Evolutionary conservation across 306 rosid genomes (phyloP).

Genomic region (Ziziphus jujuba): DNA sequence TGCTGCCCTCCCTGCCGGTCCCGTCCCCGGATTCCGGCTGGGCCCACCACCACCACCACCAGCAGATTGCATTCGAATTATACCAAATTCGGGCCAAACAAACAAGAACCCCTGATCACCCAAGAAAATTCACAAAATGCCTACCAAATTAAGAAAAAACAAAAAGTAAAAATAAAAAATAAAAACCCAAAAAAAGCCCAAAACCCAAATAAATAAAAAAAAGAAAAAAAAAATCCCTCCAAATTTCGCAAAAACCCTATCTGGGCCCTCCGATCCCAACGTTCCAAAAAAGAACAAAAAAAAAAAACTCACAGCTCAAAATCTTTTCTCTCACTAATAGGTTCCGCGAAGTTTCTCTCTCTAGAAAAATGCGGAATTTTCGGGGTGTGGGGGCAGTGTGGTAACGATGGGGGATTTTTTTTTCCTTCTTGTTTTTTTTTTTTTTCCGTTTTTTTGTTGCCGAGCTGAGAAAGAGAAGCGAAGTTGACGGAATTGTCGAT

Average conservation of each 20-base stretch:
- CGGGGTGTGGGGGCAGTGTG: conserved; percentile 40
- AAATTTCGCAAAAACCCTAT: conserved; percentile 44
- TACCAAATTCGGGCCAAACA: conserved; percentile 35
- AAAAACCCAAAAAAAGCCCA: conserved; percentile 40
- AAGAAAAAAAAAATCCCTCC: conserved; percentile 43
- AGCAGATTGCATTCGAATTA: conserved; percentile 80
- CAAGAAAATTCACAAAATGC: conserved; percentile 8
- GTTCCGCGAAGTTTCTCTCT: conserved; percentile 43
- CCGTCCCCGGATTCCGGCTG: conserved; percentile 72
- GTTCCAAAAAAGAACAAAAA: no score
- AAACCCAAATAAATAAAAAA: conserved; percentile 38
- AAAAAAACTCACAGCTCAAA: conserved; percentile 35
- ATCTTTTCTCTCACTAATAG: conserved; percentile 41
- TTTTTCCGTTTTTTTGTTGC: no score
- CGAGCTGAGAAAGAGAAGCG: conserved; percentile 38
- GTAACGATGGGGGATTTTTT: conserved; percentile 53
- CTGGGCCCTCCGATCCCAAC: conserved; percentile 81
- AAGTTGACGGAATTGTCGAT: conserved; percentile 64
- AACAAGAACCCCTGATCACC: conserved; percentile 37
- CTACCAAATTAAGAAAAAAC: conserved; percentile 9
- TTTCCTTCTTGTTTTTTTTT: no score
- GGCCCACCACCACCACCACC: conserved; percentile 75
- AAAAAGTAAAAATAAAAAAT: conserved; percentile 26
- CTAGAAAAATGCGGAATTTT: conserved; percentile 48
- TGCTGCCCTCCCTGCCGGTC: conserved; percentile 70